A percentile compares a stretch with the other conserved stretches of the same genome.
Evolutionary conservation across 164 flowering plant species (phyloP).

Genomic region (Liquidambar formosana): DNA sequence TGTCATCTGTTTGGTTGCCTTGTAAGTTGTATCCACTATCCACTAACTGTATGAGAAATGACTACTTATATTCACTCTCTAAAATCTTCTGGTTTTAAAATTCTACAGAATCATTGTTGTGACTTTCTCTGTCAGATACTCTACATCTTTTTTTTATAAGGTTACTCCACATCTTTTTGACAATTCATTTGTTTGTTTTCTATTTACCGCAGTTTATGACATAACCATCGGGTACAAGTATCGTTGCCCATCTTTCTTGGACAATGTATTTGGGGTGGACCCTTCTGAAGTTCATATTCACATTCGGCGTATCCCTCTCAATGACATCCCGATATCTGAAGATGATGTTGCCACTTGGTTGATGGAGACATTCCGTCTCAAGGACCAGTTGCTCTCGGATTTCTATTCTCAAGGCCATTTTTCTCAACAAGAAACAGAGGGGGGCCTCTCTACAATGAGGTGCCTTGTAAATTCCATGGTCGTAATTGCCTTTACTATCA

Average conservation of each 20-base stretch:
- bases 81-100: neutral
- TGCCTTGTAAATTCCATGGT: constrained; percentile 41
- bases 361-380: constrained; percentile 48
- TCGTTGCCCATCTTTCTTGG: constrained; percentile 63
- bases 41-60: too few species aligned
- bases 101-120: neutral
- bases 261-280: constrained; percentile 80
- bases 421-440: constrained; percentile 58
- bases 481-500: constrained; percentile 47
- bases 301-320: constrained; percentile 49
- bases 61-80: neutral
- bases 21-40: too few species aligned
- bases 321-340: constrained; percentile 64
- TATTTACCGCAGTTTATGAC: constrained; percentile 69
- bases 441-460: constrained; percentile 53
- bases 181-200: neutral
- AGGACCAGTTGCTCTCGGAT: constrained; percentile 69
- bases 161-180: too few species aligned
- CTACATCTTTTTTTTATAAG: too few species aligned
- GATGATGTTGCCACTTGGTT: constrained; percentile 58
- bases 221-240: constrained; percentile 83
- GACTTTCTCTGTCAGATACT: neutral
- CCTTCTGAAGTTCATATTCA: constrained; percentile 93
- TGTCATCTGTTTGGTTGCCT: too few species aligned
- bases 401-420: constrained; percentile 63